Evolutionary conservation across 805 yeast genomes (phyloP).

Genomic region (Sugiyamaella floridensis): DNA sequence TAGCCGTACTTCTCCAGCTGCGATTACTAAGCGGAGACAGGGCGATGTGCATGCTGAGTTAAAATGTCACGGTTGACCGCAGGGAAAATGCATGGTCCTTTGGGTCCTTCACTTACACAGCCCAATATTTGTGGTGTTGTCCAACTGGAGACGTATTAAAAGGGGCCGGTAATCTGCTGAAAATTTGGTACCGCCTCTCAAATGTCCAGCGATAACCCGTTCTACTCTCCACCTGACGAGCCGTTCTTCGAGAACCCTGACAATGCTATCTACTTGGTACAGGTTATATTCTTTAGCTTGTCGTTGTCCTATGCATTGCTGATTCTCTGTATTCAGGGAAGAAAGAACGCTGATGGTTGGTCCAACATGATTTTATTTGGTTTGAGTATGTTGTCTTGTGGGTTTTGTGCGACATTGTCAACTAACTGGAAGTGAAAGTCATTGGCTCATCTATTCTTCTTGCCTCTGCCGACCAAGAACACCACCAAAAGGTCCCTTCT

Average conservation of each 20-base stretch:
- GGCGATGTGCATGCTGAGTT: too few species aligned
- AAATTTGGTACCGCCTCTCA: not conserved
- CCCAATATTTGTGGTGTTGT: too few species aligned
- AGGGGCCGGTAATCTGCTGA: not conserved
- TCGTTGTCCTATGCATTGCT: not conserved
- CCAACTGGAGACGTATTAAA: too few species aligned
- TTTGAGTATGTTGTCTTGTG: not conserved
- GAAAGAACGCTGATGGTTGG: conserved; percentile 11
- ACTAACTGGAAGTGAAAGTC: conserved; percentile 1
- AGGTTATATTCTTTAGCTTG: conserved; percentile 2
- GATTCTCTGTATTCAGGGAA: not conserved
- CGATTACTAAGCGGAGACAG: too few species aligned
- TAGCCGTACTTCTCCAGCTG: too few species aligned
- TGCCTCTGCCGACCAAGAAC: conserved; percentile 1
- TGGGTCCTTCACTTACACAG: too few species aligned
- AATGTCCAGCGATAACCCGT: not conserved
- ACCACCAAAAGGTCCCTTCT: conserved; percentile 2
- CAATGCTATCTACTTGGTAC: conserved; percentile 6
- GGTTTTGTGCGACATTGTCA: too few species aligned
- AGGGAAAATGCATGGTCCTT: too few species aligned
- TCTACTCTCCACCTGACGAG: not conserved
- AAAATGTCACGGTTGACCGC: too few species aligned
- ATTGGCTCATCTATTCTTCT: conserved; percentile 9
- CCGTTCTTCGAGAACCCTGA: conserved; percentile 1
- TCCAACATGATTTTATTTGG: conserved; percentile 3